Conservation (phyloP, 805 yeast species). For the Monosporozyma siamensis region DNA sequence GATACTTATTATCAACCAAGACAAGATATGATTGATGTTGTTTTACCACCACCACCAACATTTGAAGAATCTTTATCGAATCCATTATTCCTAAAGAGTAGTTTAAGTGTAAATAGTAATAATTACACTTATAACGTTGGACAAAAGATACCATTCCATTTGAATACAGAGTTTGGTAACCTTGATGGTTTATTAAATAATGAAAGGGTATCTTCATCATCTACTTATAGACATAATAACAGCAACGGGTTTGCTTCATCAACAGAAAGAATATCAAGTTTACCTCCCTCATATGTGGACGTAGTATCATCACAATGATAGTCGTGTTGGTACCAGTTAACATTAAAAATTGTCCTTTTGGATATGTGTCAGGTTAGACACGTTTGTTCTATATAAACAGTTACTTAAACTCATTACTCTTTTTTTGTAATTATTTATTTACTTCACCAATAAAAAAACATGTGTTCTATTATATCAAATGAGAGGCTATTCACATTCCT, state of each 20-base stretch:
- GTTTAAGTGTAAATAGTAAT: constrained; percentile 12
- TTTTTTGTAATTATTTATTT: too few species aligned
- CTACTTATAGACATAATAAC: constrained; percentile 1
- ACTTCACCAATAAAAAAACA: too few species aligned
- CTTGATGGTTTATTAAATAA: neutral
- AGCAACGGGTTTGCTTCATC: neutral
- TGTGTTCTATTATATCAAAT: too few species aligned
- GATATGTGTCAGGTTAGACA: too few species aligned
- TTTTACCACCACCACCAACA: constrained; percentile 33
- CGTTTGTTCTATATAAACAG: too few species aligned
- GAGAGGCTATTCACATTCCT: too few species aligned
- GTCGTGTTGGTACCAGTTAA: too few species aligned
- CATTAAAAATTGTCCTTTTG: too few species aligned
- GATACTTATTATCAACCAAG: constrained; percentile 3
- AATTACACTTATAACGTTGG: neutral
- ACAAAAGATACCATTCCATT: neutral
- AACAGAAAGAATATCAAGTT: neutral
- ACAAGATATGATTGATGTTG: constrained; percentile 14
- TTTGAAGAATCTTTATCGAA: constrained; percentile 55
- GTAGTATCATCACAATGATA: neutral
- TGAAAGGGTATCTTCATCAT: neutral
- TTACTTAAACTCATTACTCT: too few species aligned
- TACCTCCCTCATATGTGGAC: constrained; percentile 1
- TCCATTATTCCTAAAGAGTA: constrained; percentile 34
- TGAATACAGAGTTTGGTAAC: neutral